These are phyloP conservation scores for Microcyclospora pomicola DNA, from an alignment of 2,329 filamentous ascomycete genomes.

Conservation along the genomic window DNA sequence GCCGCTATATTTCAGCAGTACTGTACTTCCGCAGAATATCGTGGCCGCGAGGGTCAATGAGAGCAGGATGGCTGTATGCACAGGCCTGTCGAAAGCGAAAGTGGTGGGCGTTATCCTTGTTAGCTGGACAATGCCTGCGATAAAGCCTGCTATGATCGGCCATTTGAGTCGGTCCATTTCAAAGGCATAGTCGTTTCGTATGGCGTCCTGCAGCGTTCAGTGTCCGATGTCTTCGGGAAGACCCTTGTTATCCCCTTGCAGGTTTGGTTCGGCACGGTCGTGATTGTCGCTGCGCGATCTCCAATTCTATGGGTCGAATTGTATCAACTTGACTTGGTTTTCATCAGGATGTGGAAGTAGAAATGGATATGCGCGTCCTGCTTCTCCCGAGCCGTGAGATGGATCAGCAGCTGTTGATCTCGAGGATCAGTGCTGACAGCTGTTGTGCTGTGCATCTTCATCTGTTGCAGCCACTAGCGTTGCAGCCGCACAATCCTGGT, in stretches of 20 bases:
- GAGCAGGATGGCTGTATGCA: slow-evolving; percentile 29
- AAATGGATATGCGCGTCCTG: too few species aligned
- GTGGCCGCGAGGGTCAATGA: slow-evolving; percentile 28
- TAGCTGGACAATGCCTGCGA: slow-evolving; percentile 15
- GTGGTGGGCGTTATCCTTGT: slow-evolving; percentile 12
- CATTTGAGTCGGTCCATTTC: slow-evolving; percentile 10
- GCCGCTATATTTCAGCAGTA: slow-evolving; percentile 10
- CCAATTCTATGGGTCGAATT: too few species aligned
- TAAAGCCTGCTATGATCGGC: slow-evolving; percentile 15
- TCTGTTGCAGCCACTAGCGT: background rate
- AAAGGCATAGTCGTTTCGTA: background rate
- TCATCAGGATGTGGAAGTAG: too few species aligned
- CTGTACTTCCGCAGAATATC: slow-evolving; percentile 25
- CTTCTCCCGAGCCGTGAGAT: too few species aligned
- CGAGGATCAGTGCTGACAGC: background rate
- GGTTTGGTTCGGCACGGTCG: too few species aligned
- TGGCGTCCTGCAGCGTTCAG: too few species aligned
- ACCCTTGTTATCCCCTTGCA: too few species aligned
- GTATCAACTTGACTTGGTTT: too few species aligned
- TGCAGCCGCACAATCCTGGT: too few species aligned
- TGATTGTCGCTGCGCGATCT: too few species aligned
- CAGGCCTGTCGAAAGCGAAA: slow-evolving; percentile 30
- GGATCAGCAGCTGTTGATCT: too few species aligned
- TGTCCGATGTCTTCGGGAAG: too few species aligned
- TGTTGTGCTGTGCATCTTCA: background rate